Evolutionary conservation across 2,329 filamentous ascomycete genomes (phyloP).

Genomic region (Fusarium aywerte): DNA sequence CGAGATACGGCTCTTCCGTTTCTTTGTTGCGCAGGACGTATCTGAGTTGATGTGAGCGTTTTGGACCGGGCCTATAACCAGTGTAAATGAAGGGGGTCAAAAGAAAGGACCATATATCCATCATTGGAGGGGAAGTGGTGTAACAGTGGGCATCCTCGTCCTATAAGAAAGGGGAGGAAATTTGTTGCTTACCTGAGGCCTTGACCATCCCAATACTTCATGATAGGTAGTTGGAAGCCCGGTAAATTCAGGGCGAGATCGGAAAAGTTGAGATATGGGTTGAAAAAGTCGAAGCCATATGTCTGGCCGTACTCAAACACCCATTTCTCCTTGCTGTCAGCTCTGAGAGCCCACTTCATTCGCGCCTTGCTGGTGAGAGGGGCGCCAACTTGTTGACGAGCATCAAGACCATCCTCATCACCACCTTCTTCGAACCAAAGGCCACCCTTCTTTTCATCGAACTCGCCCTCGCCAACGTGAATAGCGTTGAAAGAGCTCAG

Average conservation of each 20-base stretch:
- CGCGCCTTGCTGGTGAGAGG: slow-evolving; percentile 64
- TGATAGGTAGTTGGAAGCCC: slow-evolving; percentile 76
- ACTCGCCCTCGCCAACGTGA: slow-evolving; percentile 67
- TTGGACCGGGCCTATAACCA: slow-evolving; percentile 49
- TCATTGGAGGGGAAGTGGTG: not conserved
- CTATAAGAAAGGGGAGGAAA: not conserved
- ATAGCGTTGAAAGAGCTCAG: slow-evolving; percentile 83
- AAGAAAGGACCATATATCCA: not conserved
- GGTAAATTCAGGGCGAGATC: slow-evolving; percentile 78
- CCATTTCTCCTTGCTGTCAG: slow-evolving; percentile 62
- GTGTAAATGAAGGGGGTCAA: slow-evolving; percentile 39
- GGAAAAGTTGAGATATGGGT: slow-evolving; percentile 88
- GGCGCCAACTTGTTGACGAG: slow-evolving; percentile 59
- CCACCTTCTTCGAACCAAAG: slow-evolving; percentile 74
- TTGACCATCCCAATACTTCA: slow-evolving; percentile 85
- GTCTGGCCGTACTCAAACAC: slow-evolving; percentile 64
- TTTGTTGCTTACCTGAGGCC: slow-evolving; percentile 70
- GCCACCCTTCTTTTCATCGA: slow-evolving; percentile 61
- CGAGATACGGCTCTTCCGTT: slow-evolving; percentile 80
- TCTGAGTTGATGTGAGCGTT: slow-evolving; percentile 85
- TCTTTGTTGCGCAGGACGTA: slow-evolving; percentile 88
- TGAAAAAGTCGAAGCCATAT: slow-evolving; percentile 79
- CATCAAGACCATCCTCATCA: slow-evolving; percentile 63
- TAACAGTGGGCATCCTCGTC: not conserved
- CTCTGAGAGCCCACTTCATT: slow-evolving; percentile 68